Evolutionary conservation across 2,329 filamentous ascomycete species (phyloP).

Genomic region (Penicillium sp.): DNA sequence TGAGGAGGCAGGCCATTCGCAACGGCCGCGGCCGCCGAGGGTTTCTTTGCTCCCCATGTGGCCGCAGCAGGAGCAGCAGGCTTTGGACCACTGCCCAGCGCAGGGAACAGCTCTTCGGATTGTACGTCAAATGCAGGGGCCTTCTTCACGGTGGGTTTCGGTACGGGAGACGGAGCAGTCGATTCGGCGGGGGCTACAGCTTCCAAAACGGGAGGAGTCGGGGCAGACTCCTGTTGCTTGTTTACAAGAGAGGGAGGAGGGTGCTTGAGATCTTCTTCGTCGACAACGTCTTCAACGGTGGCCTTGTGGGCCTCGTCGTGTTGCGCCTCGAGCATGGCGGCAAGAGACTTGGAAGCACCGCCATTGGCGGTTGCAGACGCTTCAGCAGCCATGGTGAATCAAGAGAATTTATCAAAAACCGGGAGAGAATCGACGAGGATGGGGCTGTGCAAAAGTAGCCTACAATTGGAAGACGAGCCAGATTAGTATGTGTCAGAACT

Average conservation of each 20-base stretch:
- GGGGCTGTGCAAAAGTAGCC: slow-evolving; percentile 16
- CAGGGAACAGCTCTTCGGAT: slow-evolving; percentile 92
- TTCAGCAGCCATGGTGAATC: slow-evolving; percentile 40
- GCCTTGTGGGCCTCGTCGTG: slow-evolving; percentile 62
- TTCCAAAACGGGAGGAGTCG: slow-evolving; percentile 23
- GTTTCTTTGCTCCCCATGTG: slow-evolving; percentile 74
- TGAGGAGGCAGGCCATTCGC: slow-evolving; percentile 51
- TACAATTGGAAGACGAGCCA: slow-evolving; percentile 19
- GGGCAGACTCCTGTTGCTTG: slow-evolving; percentile 34
- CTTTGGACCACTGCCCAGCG: slow-evolving; percentile 75
- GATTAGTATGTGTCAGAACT: slow-evolving; percentile 16
- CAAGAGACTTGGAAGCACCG: slow-evolving; percentile 49
- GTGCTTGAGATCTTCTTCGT: slow-evolving; percentile 73
- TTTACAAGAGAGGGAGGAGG: slow-evolving; percentile 52
- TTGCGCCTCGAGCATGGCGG: slow-evolving; percentile 58
- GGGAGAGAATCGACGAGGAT: not conserved
- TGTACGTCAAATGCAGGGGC: slow-evolving; percentile 72
- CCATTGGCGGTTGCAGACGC: slow-evolving; percentile 37
- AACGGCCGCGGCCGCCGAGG: slow-evolving; percentile 42
- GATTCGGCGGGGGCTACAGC: slow-evolving; percentile 31
- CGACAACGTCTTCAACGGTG: slow-evolving; percentile 78
- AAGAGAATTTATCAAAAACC: not conserved
- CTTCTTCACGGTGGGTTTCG: slow-evolving; percentile 46
- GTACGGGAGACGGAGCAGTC: slow-evolving; percentile 40
- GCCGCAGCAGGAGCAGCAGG: slow-evolving; percentile 65